Evolutionary conservation across 768 basidiomycete genomes (phyloP).

Genomic region (Paxillus involutus): DNA sequence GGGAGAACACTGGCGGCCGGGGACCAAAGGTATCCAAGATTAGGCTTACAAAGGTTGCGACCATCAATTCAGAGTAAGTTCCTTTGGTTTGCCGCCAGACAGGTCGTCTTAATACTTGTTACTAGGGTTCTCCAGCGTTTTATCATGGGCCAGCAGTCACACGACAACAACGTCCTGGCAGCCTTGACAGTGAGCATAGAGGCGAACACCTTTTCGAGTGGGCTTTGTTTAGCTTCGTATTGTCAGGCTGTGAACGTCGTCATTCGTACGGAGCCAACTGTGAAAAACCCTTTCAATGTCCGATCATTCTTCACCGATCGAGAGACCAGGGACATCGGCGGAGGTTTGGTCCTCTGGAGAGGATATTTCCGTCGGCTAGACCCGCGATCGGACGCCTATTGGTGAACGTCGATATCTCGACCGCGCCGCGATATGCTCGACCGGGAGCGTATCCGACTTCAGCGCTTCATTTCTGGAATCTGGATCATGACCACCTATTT

Average conservation of each 20-base stretch:
- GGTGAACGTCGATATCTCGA: conserved; percentile 81
- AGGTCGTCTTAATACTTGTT: too few species aligned
- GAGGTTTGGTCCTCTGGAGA: too few species aligned
- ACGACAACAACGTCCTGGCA: conserved; percentile 67
- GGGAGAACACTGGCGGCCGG: too few species aligned
- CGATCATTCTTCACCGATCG: too few species aligned
- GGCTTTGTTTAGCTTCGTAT: not conserved
- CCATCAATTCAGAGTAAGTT: conserved; percentile 56
- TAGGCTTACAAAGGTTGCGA: conserved; percentile 54
- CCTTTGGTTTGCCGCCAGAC: not conserved
- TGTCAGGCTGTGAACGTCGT: conserved; percentile 70
- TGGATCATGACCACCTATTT: conserved; percentile 45
- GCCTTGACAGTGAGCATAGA: conserved; percentile 54
- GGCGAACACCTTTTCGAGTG: not conserved
- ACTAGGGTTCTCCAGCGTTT: too few species aligned
- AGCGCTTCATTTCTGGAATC: conserved; percentile 55
- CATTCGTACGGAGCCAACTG: conserved; percentile 65
- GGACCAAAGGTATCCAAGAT: conserved; percentile 70
- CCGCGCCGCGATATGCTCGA: conserved; percentile 45
- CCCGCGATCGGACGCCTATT: too few species aligned
- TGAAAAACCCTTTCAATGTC: too few species aligned
- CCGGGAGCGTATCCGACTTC: conserved; percentile 51
- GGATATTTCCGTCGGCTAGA: too few species aligned
- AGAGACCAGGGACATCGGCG: too few species aligned
- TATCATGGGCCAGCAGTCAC: too few species aligned